phyloP scores from a whole-genome alignment of 108 stramenopile species.

The Phaeodactylum tricornutum region DNA sequence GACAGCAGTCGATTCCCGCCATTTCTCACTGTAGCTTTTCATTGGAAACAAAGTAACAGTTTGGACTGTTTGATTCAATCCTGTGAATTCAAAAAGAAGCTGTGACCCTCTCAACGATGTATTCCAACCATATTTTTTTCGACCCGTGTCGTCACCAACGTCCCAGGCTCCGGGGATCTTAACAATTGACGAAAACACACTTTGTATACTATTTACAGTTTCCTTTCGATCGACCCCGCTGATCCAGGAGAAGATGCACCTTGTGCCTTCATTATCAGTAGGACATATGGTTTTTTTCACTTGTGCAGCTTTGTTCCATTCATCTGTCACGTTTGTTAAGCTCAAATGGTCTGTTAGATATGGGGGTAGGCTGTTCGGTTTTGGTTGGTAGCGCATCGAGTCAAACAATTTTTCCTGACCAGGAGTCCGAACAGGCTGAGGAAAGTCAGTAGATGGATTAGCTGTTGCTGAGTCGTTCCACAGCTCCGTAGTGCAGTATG shows the following conservation, averaged over 20 bases:
- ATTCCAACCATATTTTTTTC: too few relatives aligned
- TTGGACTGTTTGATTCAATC: background rate
- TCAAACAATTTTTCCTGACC: conserved; percentile 22
- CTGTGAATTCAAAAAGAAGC: background rate
- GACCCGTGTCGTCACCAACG: conserved; percentile 38
- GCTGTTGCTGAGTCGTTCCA: too few relatives aligned
- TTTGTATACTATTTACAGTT: conserved; percentile 35
- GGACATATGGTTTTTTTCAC: too few relatives aligned
- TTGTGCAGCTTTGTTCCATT: conserved; percentile 25
- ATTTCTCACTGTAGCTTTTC: conserved; percentile 71
- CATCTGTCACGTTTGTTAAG: conserved; percentile 44
- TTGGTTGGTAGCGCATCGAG: too few relatives aligned
- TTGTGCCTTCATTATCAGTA: too few relatives aligned
- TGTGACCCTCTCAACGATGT: too few relatives aligned
- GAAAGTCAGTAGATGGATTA: too few relatives aligned
- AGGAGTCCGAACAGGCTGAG: conserved; percentile 1
- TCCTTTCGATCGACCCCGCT: conserved; percentile 35
- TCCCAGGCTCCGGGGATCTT: conserved; percentile 47
- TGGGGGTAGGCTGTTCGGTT: conserved; percentile 51
- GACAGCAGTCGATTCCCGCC: conserved; percentile 36
- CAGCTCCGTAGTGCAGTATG: conserved; percentile 15
- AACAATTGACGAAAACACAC: conserved; percentile 27
- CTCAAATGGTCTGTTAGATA: conserved; percentile 41
- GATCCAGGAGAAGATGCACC: conserved; percentile 63
- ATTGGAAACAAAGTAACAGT: conserved; percentile 49